Percentiles rank a stretch among this genome's conserved stretches.
Evolutionary conservation across 2,329 filamentous ascomycete genomes (phyloP).

Genomic region (Xylaria arbuscula): DNA sequence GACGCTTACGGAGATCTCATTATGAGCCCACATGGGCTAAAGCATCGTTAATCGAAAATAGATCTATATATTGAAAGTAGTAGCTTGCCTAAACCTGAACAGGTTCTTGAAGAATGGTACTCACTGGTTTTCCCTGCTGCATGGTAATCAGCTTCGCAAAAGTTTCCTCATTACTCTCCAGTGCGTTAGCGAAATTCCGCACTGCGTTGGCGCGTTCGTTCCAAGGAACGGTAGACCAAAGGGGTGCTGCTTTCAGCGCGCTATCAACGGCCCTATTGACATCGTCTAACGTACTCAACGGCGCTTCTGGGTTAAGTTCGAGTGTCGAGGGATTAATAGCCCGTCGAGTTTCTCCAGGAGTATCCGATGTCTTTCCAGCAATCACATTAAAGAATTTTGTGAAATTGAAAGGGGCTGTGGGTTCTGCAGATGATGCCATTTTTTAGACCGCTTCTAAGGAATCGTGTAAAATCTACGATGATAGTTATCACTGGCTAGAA

Average conservation of each 20-base stretch:
- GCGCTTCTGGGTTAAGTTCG: conserved; percentile 61
- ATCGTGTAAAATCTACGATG: not conserved
- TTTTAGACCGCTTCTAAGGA: not conserved
- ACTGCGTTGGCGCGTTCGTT: conserved; percentile 47
- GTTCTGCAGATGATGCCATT: not conserved
- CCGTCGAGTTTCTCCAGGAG: conserved; percentile 53
- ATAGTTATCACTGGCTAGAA: not conserved
- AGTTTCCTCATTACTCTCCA: conserved; percentile 27
- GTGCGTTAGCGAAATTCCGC: not conserved
- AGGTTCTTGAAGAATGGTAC: not conserved
- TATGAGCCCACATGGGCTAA: not conserved
- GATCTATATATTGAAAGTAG: not conserved
- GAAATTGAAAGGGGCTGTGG: conserved; percentile 17
- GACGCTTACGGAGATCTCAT: not conserved
- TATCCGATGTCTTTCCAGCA: conserved; percentile 53
- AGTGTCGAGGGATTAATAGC: not conserved
- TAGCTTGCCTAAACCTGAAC: conserved; percentile 45
- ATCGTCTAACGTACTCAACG: conserved; percentile 60
- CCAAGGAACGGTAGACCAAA: conserved; percentile 56
- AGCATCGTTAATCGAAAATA: not conserved
- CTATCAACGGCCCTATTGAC: conserved; percentile 61
- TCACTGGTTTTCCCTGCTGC: conserved; percentile 39
- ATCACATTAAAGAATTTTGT: conserved; percentile 64
- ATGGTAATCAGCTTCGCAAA: conserved; percentile 32
- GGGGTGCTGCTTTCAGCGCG: conserved; percentile 58